Evolutionary conservation across 306 rosid genomes (phyloP).

Genomic region (Herpetospermum pedunculosum): DNA sequence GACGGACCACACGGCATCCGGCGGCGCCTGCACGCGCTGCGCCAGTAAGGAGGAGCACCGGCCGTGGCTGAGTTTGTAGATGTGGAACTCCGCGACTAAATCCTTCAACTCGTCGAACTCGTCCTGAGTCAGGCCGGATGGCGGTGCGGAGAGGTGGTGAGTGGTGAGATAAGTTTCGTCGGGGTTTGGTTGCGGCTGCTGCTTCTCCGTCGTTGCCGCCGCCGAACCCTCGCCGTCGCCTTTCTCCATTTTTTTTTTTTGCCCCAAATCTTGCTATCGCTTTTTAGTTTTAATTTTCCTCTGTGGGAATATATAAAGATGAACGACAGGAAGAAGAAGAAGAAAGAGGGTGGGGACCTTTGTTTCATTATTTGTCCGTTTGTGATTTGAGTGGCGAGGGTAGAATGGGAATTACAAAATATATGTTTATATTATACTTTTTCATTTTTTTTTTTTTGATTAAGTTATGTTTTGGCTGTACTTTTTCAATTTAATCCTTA

Average conservation of each 20-base stretch:
- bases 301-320: background rate
- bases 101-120: constrained; percentile 3
- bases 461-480: too few species aligned
- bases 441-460: too few species aligned
- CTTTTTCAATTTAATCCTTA: too few species aligned
- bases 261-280: background rate
- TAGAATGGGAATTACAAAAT: too few species aligned
- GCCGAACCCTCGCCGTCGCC: background rate
- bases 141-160: background rate
- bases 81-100: background rate
- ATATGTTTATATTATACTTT: too few species aligned
- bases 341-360: background rate
- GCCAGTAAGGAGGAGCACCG: constrained; percentile 8
- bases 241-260: background rate
- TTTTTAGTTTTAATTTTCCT: background rate
- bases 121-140: background rate
- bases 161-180: background rate
- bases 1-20: background rate
- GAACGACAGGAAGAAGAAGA: background rate
- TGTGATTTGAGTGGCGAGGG: background rate
- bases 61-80: background rate
- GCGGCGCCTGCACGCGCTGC: background rate
- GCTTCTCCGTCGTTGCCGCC: background rate
- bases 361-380: background rate
- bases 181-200: background rate